Evolutionary conservation across 31 red algal genomes (phyloP).

Genomic region (Odonthalia washingtoniensis): DNA sequence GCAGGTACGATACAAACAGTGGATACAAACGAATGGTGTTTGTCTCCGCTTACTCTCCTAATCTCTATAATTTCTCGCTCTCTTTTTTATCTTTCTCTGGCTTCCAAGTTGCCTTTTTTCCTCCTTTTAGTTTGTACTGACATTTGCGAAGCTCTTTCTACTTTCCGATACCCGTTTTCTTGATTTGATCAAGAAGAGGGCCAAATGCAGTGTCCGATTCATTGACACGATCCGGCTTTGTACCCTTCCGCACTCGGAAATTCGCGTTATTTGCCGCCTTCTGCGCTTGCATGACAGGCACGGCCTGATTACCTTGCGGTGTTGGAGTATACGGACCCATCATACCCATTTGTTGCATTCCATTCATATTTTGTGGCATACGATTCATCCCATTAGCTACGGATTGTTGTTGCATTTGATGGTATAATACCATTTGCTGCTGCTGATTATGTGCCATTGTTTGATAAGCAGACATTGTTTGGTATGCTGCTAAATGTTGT

Average conservation of each 20-base stretch:
- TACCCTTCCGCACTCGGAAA: constrained; percentile 76
- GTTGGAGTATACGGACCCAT: constrained; percentile 54
- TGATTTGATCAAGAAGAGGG: constrained; percentile 78
- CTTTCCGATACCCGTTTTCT: constrained; percentile 72
- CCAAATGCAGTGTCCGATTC: constrained; percentile 78
- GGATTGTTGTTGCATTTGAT: constrained; percentile 59
- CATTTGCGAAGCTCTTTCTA: constrained; percentile 30
- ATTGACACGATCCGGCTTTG: constrained; percentile 77
- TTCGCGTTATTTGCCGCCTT: constrained; percentile 8
- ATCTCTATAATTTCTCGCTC: too few species aligned
- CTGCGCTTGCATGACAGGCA: constrained; percentile 83
- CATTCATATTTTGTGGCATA: constrained; percentile 60
- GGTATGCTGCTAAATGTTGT: constrained; percentile 25
- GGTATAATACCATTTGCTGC: constrained; percentile 54
- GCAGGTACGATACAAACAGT: too few species aligned
- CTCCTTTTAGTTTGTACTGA: too few species aligned
- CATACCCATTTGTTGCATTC: constrained; percentile 73
- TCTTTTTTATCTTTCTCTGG: too few species aligned
- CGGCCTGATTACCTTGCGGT: constrained; percentile 65
- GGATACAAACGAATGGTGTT: too few species aligned
- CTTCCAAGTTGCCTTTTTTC: too few species aligned
- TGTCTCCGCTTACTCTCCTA: too few species aligned
- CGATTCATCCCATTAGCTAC: constrained; percentile 48
- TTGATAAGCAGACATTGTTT: constrained; percentile 66
- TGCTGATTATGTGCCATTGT: constrained; percentile 68